Evolutionary conservation across 371 early-diverging fungal genomes (phyloP).

Genomic region (Mucor racemosus): DNA sequence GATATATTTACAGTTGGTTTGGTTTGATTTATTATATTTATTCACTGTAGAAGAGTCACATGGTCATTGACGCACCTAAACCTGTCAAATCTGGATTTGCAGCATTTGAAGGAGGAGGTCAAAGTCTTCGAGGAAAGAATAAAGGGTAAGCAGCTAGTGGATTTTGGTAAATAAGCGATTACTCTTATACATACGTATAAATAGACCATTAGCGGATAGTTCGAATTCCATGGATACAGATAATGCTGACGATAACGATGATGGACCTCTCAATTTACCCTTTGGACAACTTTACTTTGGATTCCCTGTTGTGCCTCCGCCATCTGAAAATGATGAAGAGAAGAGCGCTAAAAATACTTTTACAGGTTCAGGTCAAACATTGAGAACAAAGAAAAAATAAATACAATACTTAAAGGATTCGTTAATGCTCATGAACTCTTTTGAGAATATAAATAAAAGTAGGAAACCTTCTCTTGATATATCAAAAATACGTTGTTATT

Average conservation of each 20-base stretch:
- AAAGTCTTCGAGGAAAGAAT: slow-evolving; percentile 45
- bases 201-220: neutral
- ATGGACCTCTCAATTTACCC: slow-evolving; percentile 85
- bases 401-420: neutral
- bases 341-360: slow-evolving; percentile 25
- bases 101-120: slow-evolving; percentile 49
- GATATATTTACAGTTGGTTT: neutral
- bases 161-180: neutral
- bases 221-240: slow-evolving; percentile 29
- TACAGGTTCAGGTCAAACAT: slow-evolving; percentile 44
- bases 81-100: slow-evolving; percentile 45
- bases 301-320: slow-evolving; percentile 61
- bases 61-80: slow-evolving; percentile 50
- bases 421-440: no score
- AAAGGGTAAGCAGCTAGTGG: slow-evolving; percentile 33
- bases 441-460: no score
- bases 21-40: neutral
- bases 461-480: no score
- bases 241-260: slow-evolving; percentile 44
- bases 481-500: no score
- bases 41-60: slow-evolving; percentile 52
- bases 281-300: slow-evolving; percentile 93
- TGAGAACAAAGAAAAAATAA: slow-evolving; percentile 46
- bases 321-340: slow-evolving; percentile 25
- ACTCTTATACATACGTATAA: neutral